Base-by-base conservation (phyloP, 768 basidiomycete species). In the Xanthoconium purpureum region DNA sequence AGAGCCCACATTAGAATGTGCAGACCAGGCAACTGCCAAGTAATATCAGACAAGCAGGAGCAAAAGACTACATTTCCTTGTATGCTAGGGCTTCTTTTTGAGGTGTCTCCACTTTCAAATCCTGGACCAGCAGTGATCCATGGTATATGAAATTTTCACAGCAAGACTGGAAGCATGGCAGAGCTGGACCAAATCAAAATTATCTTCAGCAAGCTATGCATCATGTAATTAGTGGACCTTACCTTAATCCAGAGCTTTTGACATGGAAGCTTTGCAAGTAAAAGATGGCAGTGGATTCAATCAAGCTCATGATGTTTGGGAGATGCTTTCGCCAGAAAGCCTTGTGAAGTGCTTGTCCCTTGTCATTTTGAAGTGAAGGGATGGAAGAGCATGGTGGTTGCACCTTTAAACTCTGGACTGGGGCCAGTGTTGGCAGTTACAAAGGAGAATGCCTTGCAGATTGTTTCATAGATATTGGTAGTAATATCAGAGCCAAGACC, bases 401-500 rank as follows among this genome's bases (percentile, higher is more conserved):
- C 97, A 58, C 97, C 97, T 68, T 98, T 96, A 63, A 98, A 99
- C 73, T 99, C 97, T 50, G 95, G 91, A 3, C 96, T 96, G 60
- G 96, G 91, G 38, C 96, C 97, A 32, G 94, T 98, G 83, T 98
- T 98, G 75, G 98, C 76, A 45, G 97, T 98, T 20, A 94, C 98
- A 11, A 97, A 97, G 1, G 93, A 95, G 77, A 99, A 98, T 2
- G 96, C 97, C 70, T 99, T 99, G 96, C 96, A 99, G 77, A 99
- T 98, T 60, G 89, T 92, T 74, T 99, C 97, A 74, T 96, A 98
- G 65, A 99, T 98, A 81, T 98, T 99, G 78, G 97, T 98, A 5
- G 96, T 97, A 66, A 99, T 98, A 60, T 97, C 97, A 6, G 93
- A 95, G 55, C 97, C 97, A 60, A 98, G 91, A 70, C 97, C 96